phyloP scores from a whole-genome alignment of 768 basidiomycete genomes.

The Lentinula detonsa region DNA sequence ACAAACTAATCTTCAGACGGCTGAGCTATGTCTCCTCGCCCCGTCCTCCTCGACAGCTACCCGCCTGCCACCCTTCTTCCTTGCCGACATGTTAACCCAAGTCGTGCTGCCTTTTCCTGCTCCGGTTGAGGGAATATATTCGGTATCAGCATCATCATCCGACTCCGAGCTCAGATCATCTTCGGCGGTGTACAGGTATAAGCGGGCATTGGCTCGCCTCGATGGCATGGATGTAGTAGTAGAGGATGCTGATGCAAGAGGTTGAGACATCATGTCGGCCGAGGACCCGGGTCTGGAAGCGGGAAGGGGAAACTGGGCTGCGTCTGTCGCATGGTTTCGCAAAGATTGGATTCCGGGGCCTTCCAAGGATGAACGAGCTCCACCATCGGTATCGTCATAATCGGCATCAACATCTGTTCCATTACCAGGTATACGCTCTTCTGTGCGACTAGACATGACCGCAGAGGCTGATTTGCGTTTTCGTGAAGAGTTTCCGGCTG shows the following conservation, averaged over 20 bases:
- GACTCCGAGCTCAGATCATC: background rate
- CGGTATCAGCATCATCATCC: constrained; percentile 4
- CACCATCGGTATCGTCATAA: constrained; percentile 30
- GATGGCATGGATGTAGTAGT: background rate
- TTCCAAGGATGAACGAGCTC: constrained; percentile 33
- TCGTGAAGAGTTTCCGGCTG: constrained; percentile 31
- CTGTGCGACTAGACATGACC: constrained; percentile 23
- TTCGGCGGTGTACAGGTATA: background rate
- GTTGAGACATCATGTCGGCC: background rate
- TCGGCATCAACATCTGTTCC: constrained; percentile 13
- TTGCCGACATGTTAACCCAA: constrained; percentile 1
- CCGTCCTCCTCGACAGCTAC: background rate
- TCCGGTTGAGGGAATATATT: background rate
- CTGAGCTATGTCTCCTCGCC: background rate
- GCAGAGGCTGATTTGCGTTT: constrained; percentile 37
- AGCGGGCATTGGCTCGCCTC: background rate
- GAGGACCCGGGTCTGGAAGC: constrained; percentile 27
- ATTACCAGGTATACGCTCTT: constrained; percentile 14
- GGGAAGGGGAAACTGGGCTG: constrained; percentile 30
- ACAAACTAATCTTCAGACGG: background rate
- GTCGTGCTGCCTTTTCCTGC: background rate
- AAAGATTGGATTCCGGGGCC: constrained; percentile 9
- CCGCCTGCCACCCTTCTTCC: background rate
- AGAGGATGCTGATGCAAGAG: background rate
- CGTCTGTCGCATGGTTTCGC: constrained; percentile 17